phyloP scores from a whole-genome alignment of 2,329 filamentous ascomycete genomes.

The Dendrostoma leiphaemia region DNA sequence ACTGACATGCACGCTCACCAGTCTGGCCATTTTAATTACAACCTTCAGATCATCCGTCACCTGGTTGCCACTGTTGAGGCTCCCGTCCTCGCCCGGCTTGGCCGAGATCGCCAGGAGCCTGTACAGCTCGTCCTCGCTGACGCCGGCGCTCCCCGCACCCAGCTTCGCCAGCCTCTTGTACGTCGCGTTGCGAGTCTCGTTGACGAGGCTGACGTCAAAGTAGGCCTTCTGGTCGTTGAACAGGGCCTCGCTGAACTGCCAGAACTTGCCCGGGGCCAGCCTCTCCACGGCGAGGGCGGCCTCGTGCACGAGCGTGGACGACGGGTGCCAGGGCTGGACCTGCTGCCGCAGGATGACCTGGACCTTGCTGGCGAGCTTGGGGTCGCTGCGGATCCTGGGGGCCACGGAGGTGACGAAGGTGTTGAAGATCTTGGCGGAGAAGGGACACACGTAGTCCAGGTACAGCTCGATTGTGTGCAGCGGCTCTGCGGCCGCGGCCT shows the following conservation, averaged over 20 bases:
- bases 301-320: constrained; percentile 78
- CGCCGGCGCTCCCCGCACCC: constrained; percentile 61
- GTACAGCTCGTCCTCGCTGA: constrained; percentile 70
- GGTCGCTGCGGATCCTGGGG: constrained; percentile 62
- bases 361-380: constrained; percentile 54
- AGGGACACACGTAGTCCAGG: constrained; percentile 89
- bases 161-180: constrained; percentile 77
- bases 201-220: constrained; percentile 82
- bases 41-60: constrained; percentile 85
- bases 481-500: constrained; percentile 35
- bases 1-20: constrained; percentile 84
- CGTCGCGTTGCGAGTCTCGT: constrained; percentile 80
- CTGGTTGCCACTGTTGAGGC: constrained; percentile 74
- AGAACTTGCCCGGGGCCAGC: constrained; percentile 71
- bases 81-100: constrained; percentile 63
- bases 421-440: constrained; percentile 67
- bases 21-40: constrained; percentile 73
- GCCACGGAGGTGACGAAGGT: constrained; percentile 68
- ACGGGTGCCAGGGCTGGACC: constrained; percentile 93
- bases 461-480: constrained; percentile 64
- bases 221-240: constrained; percentile 68
- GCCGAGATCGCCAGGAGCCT: constrained; percentile 66
- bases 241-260: constrained; percentile 70
- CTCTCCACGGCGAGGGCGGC: constrained; percentile 75
- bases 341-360: constrained; percentile 86